phyloP scores from a whole-genome alignment of 345 rosid species.

The Eucalyptus guilfoylei region DNA sequence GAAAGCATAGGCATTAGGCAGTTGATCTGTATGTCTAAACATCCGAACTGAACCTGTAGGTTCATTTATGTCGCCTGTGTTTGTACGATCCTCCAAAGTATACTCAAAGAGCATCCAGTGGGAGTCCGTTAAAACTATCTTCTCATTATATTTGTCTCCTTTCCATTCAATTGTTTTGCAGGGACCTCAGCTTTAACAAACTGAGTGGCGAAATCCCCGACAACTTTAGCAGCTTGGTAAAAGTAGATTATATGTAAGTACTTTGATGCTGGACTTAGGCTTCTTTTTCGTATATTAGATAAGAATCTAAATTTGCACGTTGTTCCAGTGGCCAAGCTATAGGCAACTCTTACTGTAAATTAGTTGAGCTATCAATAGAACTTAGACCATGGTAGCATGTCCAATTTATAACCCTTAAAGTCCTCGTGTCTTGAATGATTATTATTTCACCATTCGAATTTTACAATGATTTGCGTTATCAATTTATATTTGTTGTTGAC shows the following conservation, averaged over 20 bases:
- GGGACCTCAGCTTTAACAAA: constrained; percentile 40
- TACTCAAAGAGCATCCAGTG: no score
- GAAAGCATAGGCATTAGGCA: no score
- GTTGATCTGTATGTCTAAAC: no score
- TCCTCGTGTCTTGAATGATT: not conserved
- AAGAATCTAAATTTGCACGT: not conserved
- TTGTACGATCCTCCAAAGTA: no score
- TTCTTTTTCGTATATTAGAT: not conserved
- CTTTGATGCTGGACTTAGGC: not conserved
- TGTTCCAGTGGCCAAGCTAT: not conserved
- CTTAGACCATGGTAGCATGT: not conserved
- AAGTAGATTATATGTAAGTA: not conserved
- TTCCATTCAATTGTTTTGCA: not conserved
- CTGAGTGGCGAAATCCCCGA: constrained; percentile 15
- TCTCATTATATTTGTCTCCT: not conserved
- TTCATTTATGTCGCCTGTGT: no score
- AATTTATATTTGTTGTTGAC: not conserved
- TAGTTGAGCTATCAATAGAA: not conserved
- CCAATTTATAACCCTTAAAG: not conserved
- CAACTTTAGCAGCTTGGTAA: not conserved
- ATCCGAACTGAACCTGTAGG: no score
- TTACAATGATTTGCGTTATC: not conserved
- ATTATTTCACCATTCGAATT: not conserved
- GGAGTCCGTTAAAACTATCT: not conserved
- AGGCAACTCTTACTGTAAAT: not conserved